Base-by-base conservation (phyloP, 495 filamentous ascomycete genomes). In the Saxophila tyrrhenica region DNA sequence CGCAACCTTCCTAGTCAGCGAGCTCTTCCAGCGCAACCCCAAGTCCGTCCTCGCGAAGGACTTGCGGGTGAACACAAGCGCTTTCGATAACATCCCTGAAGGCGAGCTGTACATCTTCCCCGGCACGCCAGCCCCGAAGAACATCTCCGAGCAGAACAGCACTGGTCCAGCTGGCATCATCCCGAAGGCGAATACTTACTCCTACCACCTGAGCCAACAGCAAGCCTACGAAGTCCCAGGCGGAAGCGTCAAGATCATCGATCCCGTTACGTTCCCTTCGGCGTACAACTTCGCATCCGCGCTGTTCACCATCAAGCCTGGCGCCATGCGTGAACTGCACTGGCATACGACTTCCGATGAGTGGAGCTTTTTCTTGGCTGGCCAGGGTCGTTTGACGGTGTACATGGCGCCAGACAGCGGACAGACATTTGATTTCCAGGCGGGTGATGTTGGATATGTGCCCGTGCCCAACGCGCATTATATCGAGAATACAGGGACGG, bases 21-120 rank as follows among this genome's bases (percentile, higher is more conserved):
- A 86, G 62, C 72, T 83, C 42, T 79, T 86, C 53, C 68, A 76
- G 8, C 75, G 77, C 17, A 81, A 78, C 15, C 76, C 83, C 56
- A 75, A 75, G 64, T 74, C 75, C 21, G 80, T 85, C 24, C 70
- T 84, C 47, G 74, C 80, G 24, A 85, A 85, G 62, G 70, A 85
- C 57, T 70, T 87, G 20, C 72, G 77, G 38, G 69, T 76, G 15
- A 69, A 78, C 24, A 61, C 79, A 41, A 69, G 69, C 16, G 72
- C 72, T 2, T 80, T 85, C 48, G 72, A 79, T 49, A 61, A 82
- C 51, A 72, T 83, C 11, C 82, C 82, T 1, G 61, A 73, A 1
- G 72, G 72, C 9, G 70, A 86, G 60, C 73, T 84, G 11, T 86
- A 82, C 66, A 86, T 86, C 61, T 87, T 87, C 71, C 75, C 76